Evolutionary conservation across 1,284 basidiomycete species (phyloP), one percentile per base, ranked within the genome.

Genomic region (Irpex lacteus): DNA sequence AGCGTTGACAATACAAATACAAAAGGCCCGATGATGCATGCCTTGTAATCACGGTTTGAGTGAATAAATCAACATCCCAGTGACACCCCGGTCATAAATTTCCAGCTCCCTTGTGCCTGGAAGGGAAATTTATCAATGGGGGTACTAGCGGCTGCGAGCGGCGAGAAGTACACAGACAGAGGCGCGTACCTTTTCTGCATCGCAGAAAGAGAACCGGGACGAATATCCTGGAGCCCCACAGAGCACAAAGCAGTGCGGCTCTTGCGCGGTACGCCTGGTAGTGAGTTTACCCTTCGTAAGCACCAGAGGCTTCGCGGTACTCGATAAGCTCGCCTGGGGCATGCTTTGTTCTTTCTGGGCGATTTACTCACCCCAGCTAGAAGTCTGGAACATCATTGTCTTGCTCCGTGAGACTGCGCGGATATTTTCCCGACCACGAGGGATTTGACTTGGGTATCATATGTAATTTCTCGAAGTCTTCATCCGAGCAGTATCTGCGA

Each of bases 291-390:
- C 63, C 50, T 44, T 60, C 60, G 61, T 61, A 65, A 59, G 60
- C 55, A 38, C 47, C 63, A 32, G 47, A 38, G 49, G 55, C 56
- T 63, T 61, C 58, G 59, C 19, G 47, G 59, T 52, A 60, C 53
- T 50, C 62, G 65, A 60, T 57, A 62, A 60, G 59, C 59, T 63
- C 59, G 52, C 37, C 59, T 36, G 26, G 36, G 61, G 59, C 59
- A 58, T 58, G 60, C 9, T 21, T 59, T 38, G 40, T 32, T 40
- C 57, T 44, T 37, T 63, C 38, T 58, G 38, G 57, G 62, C 8
- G 26, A 38, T 60, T 53, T 47, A 8, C 19, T 49, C 18, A 53
- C 56, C 62, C 62, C 58, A 56, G 58, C 34, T 36, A 19, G 37
- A 49, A 52, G 62, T 26, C 50, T 57, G 32, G 57, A 58, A 49